phyloP scores from a whole-genome alignment of 2,329 filamentous ascomycete species.

The Colletotrichum plurivorum region DNA sequence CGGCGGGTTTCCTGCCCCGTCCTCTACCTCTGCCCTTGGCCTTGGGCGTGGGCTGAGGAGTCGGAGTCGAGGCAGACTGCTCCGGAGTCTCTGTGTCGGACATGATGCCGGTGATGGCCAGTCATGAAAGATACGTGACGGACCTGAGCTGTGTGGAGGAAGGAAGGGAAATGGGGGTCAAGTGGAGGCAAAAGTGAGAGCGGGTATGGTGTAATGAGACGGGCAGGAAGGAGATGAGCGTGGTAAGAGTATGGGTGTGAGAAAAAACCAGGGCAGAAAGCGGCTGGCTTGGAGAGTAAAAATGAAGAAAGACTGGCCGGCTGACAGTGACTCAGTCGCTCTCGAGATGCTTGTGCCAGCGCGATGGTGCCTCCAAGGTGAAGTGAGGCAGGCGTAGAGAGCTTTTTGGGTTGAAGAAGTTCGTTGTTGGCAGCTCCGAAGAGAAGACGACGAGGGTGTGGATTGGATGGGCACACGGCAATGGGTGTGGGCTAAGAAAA shows the following conservation, averaged over 20 bases:
- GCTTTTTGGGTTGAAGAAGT: conserved; percentile 31
- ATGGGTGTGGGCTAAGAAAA: conserved; percentile 40
- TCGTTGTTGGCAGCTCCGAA: conserved; percentile 43
- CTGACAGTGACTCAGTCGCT: conserved; percentile 7
- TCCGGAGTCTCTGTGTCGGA: conserved; percentile 42
- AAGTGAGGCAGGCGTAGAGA: conserved; percentile 22
- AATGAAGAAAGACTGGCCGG: conserved; percentile 17
- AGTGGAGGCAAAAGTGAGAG: conserved; percentile 40
- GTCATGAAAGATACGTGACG: conserved; percentile 40
- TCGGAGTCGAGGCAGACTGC: conserved; percentile 40
- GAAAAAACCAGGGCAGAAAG: not conserved
- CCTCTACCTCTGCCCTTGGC: conserved; percentile 43
- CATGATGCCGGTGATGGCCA: conserved; percentile 49
- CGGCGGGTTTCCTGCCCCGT: conserved; percentile 40
- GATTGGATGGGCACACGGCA: conserved; percentile 25
- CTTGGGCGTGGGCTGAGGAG: conserved; percentile 42
- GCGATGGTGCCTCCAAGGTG: conserved; percentile 17
- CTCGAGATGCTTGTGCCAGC: conserved; percentile 6
- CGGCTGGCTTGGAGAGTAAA: conserved; percentile 6
- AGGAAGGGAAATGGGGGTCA: conserved; percentile 25
- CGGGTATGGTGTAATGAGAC: conserved; percentile 40
- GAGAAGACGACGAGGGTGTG: conserved; percentile 35
- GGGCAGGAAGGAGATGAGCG: conserved; percentile 31
- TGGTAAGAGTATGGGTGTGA: conserved; percentile 3
- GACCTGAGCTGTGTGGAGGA: conserved; percentile 1